A percentile compares a stretch with the other conserved stretches of the same genome.
Evolutionary conservation across 2,329 filamentous ascomycete species (phyloP).

Genomic region (Lachnum nothofagi): DNA sequence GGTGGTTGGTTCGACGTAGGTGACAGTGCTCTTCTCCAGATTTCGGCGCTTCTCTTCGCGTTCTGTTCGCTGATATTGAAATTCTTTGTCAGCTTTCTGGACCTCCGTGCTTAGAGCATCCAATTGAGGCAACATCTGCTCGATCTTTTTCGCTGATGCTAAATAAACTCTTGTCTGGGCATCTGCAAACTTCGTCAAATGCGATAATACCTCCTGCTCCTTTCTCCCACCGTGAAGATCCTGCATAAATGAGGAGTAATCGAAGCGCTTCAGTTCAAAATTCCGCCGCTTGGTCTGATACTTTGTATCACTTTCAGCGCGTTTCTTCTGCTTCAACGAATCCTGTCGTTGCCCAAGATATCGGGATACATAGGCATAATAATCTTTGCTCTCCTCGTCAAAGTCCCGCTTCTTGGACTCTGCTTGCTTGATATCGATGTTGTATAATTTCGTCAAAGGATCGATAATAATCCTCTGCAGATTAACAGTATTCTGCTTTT

Average conservation of each 20-base stretch:
- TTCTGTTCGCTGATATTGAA: slow-evolving; percentile 90
- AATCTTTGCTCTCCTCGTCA: slow-evolving; percentile 97
- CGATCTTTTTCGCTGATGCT: slow-evolving; percentile 77
- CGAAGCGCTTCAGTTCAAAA: slow-evolving; percentile 95
- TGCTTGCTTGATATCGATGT: slow-evolving; percentile 94
- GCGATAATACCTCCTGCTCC: slow-evolving; percentile 91
- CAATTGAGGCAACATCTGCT: slow-evolving; percentile 78
- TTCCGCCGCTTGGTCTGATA: slow-evolving; percentile 90
- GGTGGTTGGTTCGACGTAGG: slow-evolving; percentile 65
- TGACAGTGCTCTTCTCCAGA: slow-evolving; percentile 79
- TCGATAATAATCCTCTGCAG: slow-evolving; percentile 93
- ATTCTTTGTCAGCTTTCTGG: slow-evolving; percentile 91
- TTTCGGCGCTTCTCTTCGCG: slow-evolving; percentile 88
- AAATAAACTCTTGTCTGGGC: slow-evolving; percentile 81
- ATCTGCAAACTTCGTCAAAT: slow-evolving; percentile 90
- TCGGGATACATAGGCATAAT: slow-evolving; percentile 89
- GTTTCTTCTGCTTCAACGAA: slow-evolving; percentile 94
- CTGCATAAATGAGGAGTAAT: slow-evolving; percentile 98
- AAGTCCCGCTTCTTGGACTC: slow-evolving; percentile 97
- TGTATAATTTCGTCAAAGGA: slow-evolving; percentile 84
- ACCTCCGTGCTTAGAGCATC: slow-evolving; percentile 86
- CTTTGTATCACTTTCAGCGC: slow-evolving; percentile 89
- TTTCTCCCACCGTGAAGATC: slow-evolving; percentile 98
- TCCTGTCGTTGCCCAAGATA: slow-evolving; percentile 97
- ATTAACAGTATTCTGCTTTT: slow-evolving; percentile 76